These are phyloP conservation scores for Komagataella kurtzmanii DNA, from an alignment of 805 yeast species.

Conservation along the genomic window DNA sequence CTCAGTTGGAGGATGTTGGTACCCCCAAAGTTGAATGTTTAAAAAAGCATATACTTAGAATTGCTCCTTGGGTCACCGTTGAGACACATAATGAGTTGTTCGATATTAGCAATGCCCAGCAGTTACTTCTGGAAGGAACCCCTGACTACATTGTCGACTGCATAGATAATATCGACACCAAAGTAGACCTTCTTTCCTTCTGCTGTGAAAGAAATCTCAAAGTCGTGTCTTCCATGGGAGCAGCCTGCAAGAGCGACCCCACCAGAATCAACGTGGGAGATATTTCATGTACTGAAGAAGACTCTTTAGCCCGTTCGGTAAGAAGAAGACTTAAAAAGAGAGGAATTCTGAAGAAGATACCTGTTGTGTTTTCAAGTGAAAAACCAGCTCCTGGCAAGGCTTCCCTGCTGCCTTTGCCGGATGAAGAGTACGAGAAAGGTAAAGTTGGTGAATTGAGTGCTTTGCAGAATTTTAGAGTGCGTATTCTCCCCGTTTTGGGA, in stretches of 20 bases:
- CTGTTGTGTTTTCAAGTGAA: constrained; percentile 87
- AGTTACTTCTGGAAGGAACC: constrained; percentile 36
- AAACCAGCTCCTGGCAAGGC: constrained; percentile 96
- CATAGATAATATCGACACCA: constrained; percentile 95
- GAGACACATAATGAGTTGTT: constrained; percentile 72
- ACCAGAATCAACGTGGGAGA: constrained; percentile 85
- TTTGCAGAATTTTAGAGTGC: constrained; percentile 77
- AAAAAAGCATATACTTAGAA: constrained; percentile 45
- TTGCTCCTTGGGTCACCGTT: constrained; percentile 91
- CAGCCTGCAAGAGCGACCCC: constrained; percentile 93
- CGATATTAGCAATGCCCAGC: constrained; percentile 52
- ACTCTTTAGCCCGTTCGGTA: constrained; percentile 79
- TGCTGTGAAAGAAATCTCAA: constrained; percentile 46
- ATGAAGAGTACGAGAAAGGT: constrained; percentile 69
- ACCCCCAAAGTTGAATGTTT: constrained; percentile 78
- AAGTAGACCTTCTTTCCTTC: constrained; percentile 74
- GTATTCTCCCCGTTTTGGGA: constrained; percentile 92
- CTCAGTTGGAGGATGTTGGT: constrained; percentile 86
- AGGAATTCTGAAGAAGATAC: constrained; percentile 66
- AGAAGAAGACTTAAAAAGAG: constrained; percentile 70
- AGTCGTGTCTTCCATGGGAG: constrained; percentile 92
- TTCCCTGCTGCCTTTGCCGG: constrained; percentile 69
- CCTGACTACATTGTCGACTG: constrained; percentile 87
- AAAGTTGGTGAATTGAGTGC: constrained; percentile 81
- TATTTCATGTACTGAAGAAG: constrained; percentile 83